phyloP scores from a whole-genome alignment of 495 filamentous ascomycete genomes.

The Extremus antarcticus region DNA sequence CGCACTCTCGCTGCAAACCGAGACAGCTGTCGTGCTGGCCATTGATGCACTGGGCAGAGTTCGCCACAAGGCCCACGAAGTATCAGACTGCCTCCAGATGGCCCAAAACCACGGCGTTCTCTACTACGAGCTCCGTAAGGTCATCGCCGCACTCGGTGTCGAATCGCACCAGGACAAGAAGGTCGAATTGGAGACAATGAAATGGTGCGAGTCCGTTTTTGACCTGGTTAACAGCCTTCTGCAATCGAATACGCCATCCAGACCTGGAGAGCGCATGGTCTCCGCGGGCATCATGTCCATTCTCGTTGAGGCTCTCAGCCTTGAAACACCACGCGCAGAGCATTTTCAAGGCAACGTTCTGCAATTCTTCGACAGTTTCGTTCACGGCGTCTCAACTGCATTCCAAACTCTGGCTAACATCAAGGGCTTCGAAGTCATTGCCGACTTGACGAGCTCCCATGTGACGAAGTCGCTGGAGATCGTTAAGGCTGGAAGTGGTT shows the following conservation, averaged over 20 bases:
- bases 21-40: constrained; percentile 70
- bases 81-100: constrained; percentile 74
- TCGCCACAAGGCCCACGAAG: constrained; percentile 63
- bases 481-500: constrained; percentile 56
- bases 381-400: constrained; percentile 70
- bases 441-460: constrained; percentile 70
- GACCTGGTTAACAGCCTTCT: constrained; percentile 66
- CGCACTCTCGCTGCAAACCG: constrained; percentile 57
- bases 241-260: constrained; percentile 44
- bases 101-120: constrained; percentile 94
- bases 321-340: constrained; percentile 72
- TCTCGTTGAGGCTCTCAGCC: constrained; percentile 76
- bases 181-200: constrained; percentile 49
- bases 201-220: constrained; percentile 85
- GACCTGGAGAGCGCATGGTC: constrained; percentile 64
- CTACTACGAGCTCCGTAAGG: constrained; percentile 85
- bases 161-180: constrained; percentile 40
- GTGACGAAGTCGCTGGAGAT: constrained; percentile 59
- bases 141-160: constrained; percentile 64
- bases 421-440: constrained; percentile 75
- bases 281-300: constrained; percentile 79
- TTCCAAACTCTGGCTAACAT: constrained; percentile 67
- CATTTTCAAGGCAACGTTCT: constrained; percentile 71
- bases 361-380: constrained; percentile 72
- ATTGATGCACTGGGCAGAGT: constrained; percentile 75